Conservation (phyloP, 345 rosid genomes). For the Syzygium oleosum region DNA sequence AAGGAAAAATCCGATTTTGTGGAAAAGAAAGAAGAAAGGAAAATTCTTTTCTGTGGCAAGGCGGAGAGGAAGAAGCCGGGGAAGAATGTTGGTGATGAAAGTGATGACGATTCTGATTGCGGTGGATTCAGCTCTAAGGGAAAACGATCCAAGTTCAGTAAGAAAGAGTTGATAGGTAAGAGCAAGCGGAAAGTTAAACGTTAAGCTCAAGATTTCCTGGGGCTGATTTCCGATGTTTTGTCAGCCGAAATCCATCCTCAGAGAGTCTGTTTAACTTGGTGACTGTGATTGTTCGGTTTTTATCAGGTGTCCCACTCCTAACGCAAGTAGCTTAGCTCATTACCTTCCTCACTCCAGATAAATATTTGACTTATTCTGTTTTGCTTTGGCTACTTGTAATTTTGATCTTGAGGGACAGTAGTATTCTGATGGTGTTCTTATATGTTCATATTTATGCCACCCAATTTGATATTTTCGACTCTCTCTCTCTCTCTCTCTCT, state of each 20-base stretch:
- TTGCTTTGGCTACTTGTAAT: constrained; percentile 1
- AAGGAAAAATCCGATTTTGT: constrained; percentile 36
- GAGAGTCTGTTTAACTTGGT: neutral
- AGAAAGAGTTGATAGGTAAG: constrained; percentile 12
- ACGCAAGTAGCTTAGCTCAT: neutral
- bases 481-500: neutral
- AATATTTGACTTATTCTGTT: neutral
- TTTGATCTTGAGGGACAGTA: neutral
- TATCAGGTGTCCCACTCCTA: neutral
- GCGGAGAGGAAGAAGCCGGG: constrained; percentile 47
- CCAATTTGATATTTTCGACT: neutral
- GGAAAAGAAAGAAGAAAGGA: constrained; percentile 48
- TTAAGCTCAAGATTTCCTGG: neutral
- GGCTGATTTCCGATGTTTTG: neutral
- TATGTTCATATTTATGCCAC: neutral
- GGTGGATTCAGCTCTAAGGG: constrained; percentile 45
- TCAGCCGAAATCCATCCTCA: neutral
- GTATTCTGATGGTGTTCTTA: neutral
- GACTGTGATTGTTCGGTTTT: neutral
- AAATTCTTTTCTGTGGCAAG: constrained; percentile 43
- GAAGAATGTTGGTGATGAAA: constrained; percentile 23
- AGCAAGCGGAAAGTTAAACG: neutral
- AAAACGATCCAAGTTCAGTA: constrained; percentile 32
- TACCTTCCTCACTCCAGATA: neutral
- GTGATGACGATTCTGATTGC: constrained; percentile 47